Evolutionary conservation across 768 basidiomycete species (phyloP).

Genomic region (Lepiota venenata): DNA sequence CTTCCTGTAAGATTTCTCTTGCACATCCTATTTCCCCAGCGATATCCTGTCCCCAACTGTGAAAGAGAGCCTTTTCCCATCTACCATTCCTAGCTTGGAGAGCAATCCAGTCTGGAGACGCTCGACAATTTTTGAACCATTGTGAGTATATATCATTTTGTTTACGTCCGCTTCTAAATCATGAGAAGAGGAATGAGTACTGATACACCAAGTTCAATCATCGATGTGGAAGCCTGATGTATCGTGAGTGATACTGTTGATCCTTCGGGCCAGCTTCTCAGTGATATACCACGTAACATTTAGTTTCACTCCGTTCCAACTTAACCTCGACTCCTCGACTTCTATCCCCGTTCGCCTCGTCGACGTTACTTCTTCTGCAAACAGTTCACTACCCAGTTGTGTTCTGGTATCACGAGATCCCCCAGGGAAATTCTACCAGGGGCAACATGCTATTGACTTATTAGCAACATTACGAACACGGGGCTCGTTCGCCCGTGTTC

Average conservation of each 20-base stretch:
- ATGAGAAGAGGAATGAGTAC: slow-evolving; percentile 35
- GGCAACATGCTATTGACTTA: slow-evolving; percentile 42
- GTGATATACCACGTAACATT: background rate
- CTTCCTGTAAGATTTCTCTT: background rate
- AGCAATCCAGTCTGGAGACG: slow-evolving; percentile 32
- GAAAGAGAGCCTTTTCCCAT: slow-evolving; percentile 34
- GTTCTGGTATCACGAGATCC: slow-evolving; percentile 37
- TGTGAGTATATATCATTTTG: slow-evolving; percentile 38
- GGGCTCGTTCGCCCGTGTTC: slow-evolving; percentile 47
- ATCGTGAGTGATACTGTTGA: slow-evolving; percentile 23
- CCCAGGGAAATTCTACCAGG: slow-evolving; percentile 60
- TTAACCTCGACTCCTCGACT: slow-evolving; percentile 49
- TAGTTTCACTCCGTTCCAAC: slow-evolving; percentile 34
- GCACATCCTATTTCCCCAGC: background rate
- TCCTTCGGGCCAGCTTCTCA: background rate
- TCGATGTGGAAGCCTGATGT: slow-evolving; percentile 11
- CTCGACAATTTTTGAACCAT: slow-evolving; percentile 65
- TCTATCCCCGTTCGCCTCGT: slow-evolving; percentile 47
- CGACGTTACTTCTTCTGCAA: slow-evolving; percentile 30
- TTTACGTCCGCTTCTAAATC: slow-evolving; percentile 4
- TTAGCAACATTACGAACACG: slow-evolving; percentile 50
- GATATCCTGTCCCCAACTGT: background rate
- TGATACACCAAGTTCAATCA: slow-evolving; percentile 13
- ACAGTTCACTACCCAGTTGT: slow-evolving; percentile 32
- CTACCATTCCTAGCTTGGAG: slow-evolving; percentile 15